These are phyloP conservation scores for Lentinula sp. DNA, from an alignment of 768 basidiomycete genomes.

Conservation along the genomic window DNA sequence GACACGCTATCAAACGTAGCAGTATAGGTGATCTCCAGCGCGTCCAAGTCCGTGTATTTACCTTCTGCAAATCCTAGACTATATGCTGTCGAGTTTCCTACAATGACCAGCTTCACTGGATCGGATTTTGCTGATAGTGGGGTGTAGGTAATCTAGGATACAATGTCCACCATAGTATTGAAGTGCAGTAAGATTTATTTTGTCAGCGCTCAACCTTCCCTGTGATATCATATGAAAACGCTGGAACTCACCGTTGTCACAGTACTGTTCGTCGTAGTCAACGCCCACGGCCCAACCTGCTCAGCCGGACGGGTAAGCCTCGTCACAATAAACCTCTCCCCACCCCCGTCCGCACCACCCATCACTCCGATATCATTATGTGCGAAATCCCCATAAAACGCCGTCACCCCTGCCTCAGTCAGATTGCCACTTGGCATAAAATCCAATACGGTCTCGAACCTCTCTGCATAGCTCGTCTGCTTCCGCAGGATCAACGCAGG, in stretches of 20 bases:
- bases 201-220: too few species aligned
- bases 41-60: conserved; percentile 8
- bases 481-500: conserved; percentile 30
- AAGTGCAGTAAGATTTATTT: too few species aligned
- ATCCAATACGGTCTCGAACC: conserved; percentile 28
- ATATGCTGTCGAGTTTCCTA: conserved; percentile 24
- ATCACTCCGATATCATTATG: conserved; percentile 31
- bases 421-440: conserved; percentile 24
- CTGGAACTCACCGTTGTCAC: conserved; percentile 19
- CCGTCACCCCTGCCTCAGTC: conserved; percentile 30
- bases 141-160: conserved; percentile 11
- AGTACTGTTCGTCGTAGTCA: conserved; percentile 24
- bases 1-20: conserved; percentile 24
- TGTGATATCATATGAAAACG: too few species aligned
- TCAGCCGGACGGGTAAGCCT: conserved; percentile 22
- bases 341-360: conserved; percentile 16
- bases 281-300: conserved; percentile 30
- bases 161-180: too few species aligned
- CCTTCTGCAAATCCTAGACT: conserved; percentile 28
- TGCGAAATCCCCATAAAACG: conserved; percentile 29
- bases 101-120: conserved; percentile 23
- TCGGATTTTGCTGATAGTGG: conserved; percentile 16
- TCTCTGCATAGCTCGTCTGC: conserved; percentile 30
- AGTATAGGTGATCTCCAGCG: conserved; percentile 14
- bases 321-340: conserved; percentile 20